Evolutionary conservation across 495 filamentous ascomycete species (phyloP).

Genomic region (Penicillium goetzii): DNA sequence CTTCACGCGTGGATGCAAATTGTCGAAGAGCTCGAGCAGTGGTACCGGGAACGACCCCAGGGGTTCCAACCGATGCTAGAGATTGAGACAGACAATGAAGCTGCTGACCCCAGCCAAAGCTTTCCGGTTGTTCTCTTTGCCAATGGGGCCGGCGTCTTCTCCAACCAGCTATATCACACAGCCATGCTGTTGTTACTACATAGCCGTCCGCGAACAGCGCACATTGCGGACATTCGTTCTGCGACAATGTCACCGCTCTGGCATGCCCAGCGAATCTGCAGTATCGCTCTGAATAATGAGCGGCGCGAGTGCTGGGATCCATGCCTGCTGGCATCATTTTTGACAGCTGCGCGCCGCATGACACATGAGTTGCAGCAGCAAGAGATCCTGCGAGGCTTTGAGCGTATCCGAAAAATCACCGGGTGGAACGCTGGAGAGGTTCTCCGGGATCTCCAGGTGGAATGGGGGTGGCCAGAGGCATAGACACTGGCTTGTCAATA

Average conservation of each 20-base stretch:
- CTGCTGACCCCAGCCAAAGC: conserved; percentile 22
- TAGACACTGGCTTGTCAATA: not conserved
- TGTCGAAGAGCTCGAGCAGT: conserved; percentile 36
- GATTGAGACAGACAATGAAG: conserved; percentile 22
- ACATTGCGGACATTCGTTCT: conserved; percentile 22
- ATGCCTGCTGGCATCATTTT: conserved; percentile 41
- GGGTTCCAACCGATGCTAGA: conserved; percentile 43
- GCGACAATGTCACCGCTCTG: conserved; percentile 38
- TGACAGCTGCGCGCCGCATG: conserved; percentile 41
- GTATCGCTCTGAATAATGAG: conserved; percentile 45
- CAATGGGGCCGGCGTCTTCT: conserved; percentile 43
- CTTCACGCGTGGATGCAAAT: conserved; percentile 32
- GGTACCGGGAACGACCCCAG: conserved; percentile 40
- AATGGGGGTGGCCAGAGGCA: conserved; percentile 37
- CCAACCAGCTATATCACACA: conserved; percentile 49
- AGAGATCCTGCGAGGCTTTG: conserved; percentile 35
- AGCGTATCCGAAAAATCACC: conserved; percentile 34
- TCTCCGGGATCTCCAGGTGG: conserved; percentile 24
- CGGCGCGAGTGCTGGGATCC: conserved; percentile 41
- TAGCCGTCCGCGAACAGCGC: conserved; percentile 41
- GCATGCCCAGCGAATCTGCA: conserved; percentile 43
- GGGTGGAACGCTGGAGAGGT: conserved; percentile 37
- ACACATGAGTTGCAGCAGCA: conserved; percentile 42
- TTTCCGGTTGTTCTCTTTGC: conserved; percentile 48
- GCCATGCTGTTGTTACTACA: conserved; percentile 46